These are phyloP conservation scores for Neofusicoccum sp. DNA, from an alignment of 2,329 filamentous ascomycete genomes.

Conservation along the genomic window DNA sequence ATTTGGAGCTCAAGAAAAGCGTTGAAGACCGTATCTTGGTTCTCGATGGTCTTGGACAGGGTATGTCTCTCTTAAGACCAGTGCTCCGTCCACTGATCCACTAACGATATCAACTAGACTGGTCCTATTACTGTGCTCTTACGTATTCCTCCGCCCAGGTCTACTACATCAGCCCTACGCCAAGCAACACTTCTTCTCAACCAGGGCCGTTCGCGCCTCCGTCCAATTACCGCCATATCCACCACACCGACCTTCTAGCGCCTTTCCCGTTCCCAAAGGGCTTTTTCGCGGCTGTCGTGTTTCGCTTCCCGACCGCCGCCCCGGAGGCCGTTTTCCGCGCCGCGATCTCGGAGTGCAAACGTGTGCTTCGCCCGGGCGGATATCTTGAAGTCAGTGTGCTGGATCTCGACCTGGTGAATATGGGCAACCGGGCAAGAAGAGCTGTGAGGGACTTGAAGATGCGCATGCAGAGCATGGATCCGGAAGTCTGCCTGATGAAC, in stretches of 20 bases:
- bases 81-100: not conserved
- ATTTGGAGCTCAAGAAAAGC: conserved; percentile 64
- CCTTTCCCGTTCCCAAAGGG: conserved; percentile 74
- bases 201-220: conserved; percentile 24
- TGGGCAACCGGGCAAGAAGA: conserved; percentile 69
- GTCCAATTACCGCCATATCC: conserved; percentile 73
- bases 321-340: conserved; percentile 68
- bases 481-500: conserved; percentile 58
- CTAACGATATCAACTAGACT: conserved; percentile 56
- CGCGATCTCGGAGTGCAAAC: conserved; percentile 70
- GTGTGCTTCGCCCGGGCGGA: conserved; percentile 74
- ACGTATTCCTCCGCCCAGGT: conserved; percentile 73
- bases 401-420: conserved; percentile 78
- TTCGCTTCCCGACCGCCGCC: conserved; percentile 71
- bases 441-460: conserved; percentile 71
- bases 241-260: conserved; percentile 60
- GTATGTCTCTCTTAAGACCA: conserved; percentile 24
- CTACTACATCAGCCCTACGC: conserved; percentile 61
- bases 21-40: conserved; percentile 67
- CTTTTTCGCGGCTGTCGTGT: conserved; percentile 73
- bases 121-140: conserved; percentile 82
- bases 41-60: conserved; percentile 78
- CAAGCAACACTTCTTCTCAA: conserved; percentile 27
- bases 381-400: conserved; percentile 77
- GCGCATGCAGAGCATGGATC: conserved; percentile 60